Conservation (phyloP, 2,329 filamentous ascomycete species). For the Trichoderma afroharzianum region DNA sequence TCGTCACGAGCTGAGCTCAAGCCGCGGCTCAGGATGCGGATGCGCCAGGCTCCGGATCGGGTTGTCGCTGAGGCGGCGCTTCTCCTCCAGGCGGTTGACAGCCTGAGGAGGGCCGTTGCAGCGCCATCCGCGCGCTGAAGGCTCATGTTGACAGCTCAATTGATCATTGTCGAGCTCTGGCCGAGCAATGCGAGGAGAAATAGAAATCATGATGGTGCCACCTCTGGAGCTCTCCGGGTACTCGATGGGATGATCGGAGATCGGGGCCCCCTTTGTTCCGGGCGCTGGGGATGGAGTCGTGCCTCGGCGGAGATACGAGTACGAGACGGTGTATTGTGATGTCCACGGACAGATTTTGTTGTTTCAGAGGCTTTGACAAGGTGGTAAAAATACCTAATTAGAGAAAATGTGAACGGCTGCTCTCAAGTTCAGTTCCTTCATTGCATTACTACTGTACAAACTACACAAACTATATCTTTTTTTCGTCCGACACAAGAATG, state of each 20-base stretch:
- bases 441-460: constrained; percentile 7
- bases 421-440: background rate
- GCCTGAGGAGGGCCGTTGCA: constrained; percentile 27
- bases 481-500: background rate
- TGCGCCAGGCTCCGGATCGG: background rate
- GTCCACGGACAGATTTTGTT: background rate
- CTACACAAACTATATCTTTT: background rate
- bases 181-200: background rate
- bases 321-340: background rate
- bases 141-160: constrained; percentile 31
- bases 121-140: constrained; percentile 27
- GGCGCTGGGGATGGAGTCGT: background rate
- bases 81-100: constrained; percentile 21
- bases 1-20: background rate
- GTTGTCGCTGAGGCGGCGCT: constrained; percentile 1
- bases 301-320: background rate
- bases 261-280: constrained; percentile 17
- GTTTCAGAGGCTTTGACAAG: background rate
- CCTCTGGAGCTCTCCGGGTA: background rate
- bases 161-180: constrained; percentile 24
- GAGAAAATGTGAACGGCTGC: background rate
- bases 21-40: background rate
- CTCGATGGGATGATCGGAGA: constrained; percentile 6
- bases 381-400: no score
- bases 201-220: background rate